Percentiles rank a stretch among this genome's conserved stretches.
Evolutionary conservation across 2,329 filamentous ascomycete species (phyloP).

Genomic region (Aspergillus fumigatiaffinis): DNA sequence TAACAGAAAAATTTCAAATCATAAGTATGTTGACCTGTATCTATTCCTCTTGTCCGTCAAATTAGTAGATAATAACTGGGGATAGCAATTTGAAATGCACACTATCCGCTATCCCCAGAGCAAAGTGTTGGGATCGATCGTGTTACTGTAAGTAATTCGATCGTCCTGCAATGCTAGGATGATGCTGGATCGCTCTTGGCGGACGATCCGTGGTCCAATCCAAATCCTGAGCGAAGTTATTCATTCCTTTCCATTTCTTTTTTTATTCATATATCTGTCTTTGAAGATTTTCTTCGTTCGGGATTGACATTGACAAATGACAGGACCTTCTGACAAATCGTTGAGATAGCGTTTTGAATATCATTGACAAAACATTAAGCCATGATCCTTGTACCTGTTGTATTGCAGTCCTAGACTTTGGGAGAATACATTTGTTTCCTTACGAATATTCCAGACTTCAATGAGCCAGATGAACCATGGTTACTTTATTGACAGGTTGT

Average conservation of each 20-base stretch:
- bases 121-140: constrained; percentile 19
- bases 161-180: constrained; percentile 19
- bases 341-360: no score
- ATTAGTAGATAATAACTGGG: neutral
- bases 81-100: neutral
- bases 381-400: no score
- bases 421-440: neutral
- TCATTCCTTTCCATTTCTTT: neutral
- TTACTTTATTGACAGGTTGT: neutral
- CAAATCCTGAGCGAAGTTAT: neutral
- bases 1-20: neutral
- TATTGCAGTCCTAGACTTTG: neutral
- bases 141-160: constrained; percentile 23
- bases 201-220: constrained; percentile 6
- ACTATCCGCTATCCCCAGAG: neutral
- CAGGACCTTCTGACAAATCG: neutral
- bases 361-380: no score
- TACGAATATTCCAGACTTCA: neutral
- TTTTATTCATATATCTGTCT: neutral
- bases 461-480: neutral
- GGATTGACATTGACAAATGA: neutral
- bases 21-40: neutral
- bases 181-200: constrained; percentile 15
- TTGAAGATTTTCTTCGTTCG: neutral
- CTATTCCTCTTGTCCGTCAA: neutral